phyloP scores from a whole-genome alignment of 1,139 yeast genomes.

The Suhomyces guaymorum region DNA sequence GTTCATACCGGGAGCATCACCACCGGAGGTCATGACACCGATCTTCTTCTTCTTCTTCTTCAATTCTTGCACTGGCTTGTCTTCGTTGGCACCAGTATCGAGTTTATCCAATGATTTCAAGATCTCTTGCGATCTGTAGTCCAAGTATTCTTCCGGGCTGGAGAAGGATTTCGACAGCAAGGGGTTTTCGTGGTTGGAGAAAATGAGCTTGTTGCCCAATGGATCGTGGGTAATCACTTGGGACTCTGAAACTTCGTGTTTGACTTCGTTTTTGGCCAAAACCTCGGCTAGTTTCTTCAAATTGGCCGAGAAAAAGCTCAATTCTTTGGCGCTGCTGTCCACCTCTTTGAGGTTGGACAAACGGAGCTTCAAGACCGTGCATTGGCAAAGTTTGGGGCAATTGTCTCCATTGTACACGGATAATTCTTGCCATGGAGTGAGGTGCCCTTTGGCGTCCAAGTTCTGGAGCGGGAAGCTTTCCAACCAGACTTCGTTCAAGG shows the following conservation, averaged over 20 bases:
- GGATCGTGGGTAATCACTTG: conserved; percentile 51
- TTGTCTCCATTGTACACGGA: conserved; percentile 54
- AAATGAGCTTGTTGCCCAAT: conserved; percentile 52
- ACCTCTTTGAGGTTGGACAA: conserved; percentile 43
- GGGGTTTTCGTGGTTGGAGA: conserved; percentile 38
- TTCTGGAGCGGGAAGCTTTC: conserved; percentile 65
- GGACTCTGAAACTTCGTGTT: conserved; percentile 20
- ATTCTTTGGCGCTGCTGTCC: conserved; percentile 30
- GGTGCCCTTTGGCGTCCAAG: conserved; percentile 44
- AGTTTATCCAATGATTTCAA: conserved; percentile 18
- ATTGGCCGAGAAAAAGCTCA: conserved; percentile 56
- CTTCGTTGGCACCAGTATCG: conserved; percentile 3
- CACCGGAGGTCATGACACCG: conserved; percentile 86
- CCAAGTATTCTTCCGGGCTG: conserved; percentile 32
- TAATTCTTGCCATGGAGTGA: conserved; percentile 61
- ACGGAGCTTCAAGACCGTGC: conserved; percentile 57
- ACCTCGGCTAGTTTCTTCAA: conserved; percentile 38
- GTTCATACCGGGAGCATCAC: conserved; percentile 87
- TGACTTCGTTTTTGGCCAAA: conserved; percentile 28
- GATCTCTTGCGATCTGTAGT: conserved; percentile 18
- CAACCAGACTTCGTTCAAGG: conserved; percentile 69
- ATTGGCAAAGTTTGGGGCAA: conserved; percentile 29
- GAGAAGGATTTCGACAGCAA: conserved; percentile 31
- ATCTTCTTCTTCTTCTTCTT: conserved; percentile 50
- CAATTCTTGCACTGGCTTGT: conserved; percentile 6